Base-by-base conservation (phyloP, 345 rosid genomes). In the Carallia brachiata region DNA sequence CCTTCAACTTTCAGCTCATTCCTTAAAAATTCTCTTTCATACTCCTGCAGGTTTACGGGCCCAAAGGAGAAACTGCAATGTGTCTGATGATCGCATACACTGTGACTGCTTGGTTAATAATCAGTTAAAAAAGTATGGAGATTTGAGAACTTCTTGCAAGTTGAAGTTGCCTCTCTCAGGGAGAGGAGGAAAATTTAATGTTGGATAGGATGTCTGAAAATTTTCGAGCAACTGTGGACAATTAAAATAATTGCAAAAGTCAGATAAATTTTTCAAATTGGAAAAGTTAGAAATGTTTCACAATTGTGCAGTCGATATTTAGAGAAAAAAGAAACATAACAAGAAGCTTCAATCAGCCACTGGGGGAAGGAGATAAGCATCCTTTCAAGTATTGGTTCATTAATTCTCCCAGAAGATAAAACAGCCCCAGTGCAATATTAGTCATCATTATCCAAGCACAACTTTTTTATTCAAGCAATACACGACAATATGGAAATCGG, bases 121-220 rank as follows among this genome's bases (percentile, higher is more conserved):
- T 90, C 85, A 95, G 85, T 95, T 92, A 84, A 95, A 95, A 66
- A 95, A 95, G 78, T 95, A 95, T 2, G 86, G 92, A 67, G 97
- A 95, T 61, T 80, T 67, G 39, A 92, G 84, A 64, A 95, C 97
- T 75, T 90, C 87, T 55, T 64, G 79, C 75, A 95, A 78, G 81
- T 92, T 94, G 53, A 95, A 92, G 77, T 83, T 61, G 69, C 97
- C 97, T 82, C 97, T 89, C 71, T 87, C 77, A 6, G 98, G 99
- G 34, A 95, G 83, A 27, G 92, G 75, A 53, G 99, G 99, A 81
- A 95, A 95, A 56, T 70, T 74, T 76, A 88, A 83, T 37, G 69
- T 60, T 54, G 97, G 97, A 78, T 85, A 84, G 36, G 94, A 75
- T 67, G 77, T 84, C 85, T 90, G 83, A 77, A 95, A 95, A 77